Conservation (phyloP, 176 grass and related monocot genomes). For the Musa itinerans region DNA sequence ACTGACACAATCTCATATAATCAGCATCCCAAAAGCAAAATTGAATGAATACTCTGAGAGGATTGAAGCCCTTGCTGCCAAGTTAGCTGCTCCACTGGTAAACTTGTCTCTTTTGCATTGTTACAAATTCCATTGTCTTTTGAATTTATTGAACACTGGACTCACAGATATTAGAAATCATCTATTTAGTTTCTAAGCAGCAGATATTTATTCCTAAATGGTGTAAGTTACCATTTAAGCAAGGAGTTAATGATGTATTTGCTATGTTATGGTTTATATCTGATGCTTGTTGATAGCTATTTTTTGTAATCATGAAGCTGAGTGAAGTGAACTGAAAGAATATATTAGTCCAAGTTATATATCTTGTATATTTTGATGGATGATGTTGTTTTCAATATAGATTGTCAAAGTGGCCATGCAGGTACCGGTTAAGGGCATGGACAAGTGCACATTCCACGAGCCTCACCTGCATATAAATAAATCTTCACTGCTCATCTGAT, state of each 20-base stretch:
- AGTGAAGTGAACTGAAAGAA: neutral
- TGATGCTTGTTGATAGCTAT: too few relatives aligned
- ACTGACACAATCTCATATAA: neutral
- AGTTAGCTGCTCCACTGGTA: slow-evolving; percentile 38
- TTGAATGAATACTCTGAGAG: slow-evolving; percentile 82
- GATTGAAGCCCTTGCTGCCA: slow-evolving; percentile 76
- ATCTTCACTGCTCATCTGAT: too few relatives aligned
- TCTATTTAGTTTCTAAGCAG: neutral
- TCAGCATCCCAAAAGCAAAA: slow-evolving; percentile 78
- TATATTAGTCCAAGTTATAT: neutral
- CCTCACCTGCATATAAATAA: too few relatives aligned
- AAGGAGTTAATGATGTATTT: neutral
- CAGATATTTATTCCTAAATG: neutral
- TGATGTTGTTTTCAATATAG: too few relatives aligned
- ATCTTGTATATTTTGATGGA: too few relatives aligned
- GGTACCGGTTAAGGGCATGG: too few relatives aligned
- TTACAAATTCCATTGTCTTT: neutral
- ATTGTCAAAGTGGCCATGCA: too few relatives aligned
- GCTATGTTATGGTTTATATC: neutral
- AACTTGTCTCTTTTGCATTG: slow-evolving; percentile 1
- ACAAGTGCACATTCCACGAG: too few relatives aligned
- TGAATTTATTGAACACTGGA: neutral
- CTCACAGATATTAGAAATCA: neutral
- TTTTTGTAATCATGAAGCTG: neutral
- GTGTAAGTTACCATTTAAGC: neutral